A percentile compares a stretch with the other conserved stretches of the same genome.
These are phyloP conservation scores for Sclerotinia spermophila DNA, from an alignment of 2,329 filamentous ascomycete genomes.

Conservation along the genomic window DNA sequence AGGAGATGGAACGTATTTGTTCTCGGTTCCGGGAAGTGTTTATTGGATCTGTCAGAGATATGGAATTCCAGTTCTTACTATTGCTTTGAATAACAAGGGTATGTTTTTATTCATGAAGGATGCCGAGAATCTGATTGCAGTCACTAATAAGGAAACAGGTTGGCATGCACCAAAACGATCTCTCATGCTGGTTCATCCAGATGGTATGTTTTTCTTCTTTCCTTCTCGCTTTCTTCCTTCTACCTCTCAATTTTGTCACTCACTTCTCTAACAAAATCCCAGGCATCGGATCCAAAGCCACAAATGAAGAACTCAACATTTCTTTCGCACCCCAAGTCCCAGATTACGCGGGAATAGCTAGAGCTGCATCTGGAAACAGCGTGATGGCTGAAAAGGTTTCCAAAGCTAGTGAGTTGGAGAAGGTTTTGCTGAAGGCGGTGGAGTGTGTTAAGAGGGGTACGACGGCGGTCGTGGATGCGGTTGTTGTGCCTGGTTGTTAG, in stretches of 20 bases:
- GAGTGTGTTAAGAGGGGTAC: slow-evolving; percentile 53
- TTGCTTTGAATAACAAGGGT: slow-evolving; percentile 66
- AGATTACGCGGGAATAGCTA: slow-evolving; percentile 65
- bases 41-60: slow-evolving; percentile 68
- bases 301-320: slow-evolving; percentile 63
- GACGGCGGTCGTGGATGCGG: slow-evolving; percentile 57
- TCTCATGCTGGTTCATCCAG: slow-evolving; percentile 61
- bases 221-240: too few species aligned
- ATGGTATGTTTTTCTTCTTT: slow-evolving; percentile 30
- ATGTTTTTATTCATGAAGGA: not conserved
- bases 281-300: slow-evolving; percentile 57
- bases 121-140: not conserved
- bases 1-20: slow-evolving; percentile 65
- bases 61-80: slow-evolving; percentile 61
- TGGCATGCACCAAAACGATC: slow-evolving; percentile 64
- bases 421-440: slow-evolving; percentile 54
- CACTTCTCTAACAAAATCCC: not conserved
- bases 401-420: slow-evolving; percentile 52
- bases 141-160: slow-evolving; percentile 37
- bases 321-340: slow-evolving; percentile 58
- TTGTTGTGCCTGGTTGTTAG: slow-evolving; percentile 34
- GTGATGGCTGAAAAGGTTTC: slow-evolving; percentile 58
- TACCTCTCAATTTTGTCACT: not conserved
- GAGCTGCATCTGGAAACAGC: slow-evolving; percentile 59
- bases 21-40: slow-evolving; percentile 60